These are phyloP conservation scores for Phaeotremella skinneri DNA, from an alignment of 768 basidiomycete genomes.

Conservation along the genomic window DNA sequence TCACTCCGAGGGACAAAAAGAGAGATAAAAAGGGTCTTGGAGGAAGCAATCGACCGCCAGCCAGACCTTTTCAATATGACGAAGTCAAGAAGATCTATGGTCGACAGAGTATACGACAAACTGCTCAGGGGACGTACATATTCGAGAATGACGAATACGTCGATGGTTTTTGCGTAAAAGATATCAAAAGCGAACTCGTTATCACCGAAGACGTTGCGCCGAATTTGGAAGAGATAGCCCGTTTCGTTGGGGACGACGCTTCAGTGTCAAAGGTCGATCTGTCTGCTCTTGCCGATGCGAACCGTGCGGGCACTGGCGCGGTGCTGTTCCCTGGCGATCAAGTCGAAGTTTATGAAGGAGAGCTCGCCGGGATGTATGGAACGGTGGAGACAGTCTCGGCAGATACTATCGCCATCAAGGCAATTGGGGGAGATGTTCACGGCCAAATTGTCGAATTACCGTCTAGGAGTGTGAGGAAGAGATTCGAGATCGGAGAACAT, in stretches of 20 bases:
- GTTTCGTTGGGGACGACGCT: constrained; percentile 70
- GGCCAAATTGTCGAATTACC: constrained; percentile 47
- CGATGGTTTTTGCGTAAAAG: constrained; percentile 94
- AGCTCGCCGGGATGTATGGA: constrained; percentile 89
- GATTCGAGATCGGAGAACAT: constrained; percentile 95
- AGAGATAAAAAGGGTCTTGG: constrained; percentile 58
- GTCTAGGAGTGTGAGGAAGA: constrained; percentile 83
- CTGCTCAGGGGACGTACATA: constrained; percentile 60
- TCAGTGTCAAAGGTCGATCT: constrained; percentile 72
- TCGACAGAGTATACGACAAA: constrained; percentile 68
- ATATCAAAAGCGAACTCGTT: constrained; percentile 62
- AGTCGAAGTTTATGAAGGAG: constrained; percentile 95
- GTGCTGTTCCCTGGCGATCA: constrained; percentile 97
- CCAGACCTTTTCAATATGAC: constrained; percentile 89
- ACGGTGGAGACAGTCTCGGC: constrained; percentile 82
- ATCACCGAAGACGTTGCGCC: constrained; percentile 83
- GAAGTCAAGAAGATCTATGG: constrained; percentile 75
- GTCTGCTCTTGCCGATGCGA: constrained; percentile 86
- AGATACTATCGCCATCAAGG: constrained; percentile 81
- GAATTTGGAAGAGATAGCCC: constrained; percentile 92
- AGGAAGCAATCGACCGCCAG: constrained; percentile 66
- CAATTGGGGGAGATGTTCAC: constrained; percentile 64
- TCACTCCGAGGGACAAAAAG: constrained; percentile 86
- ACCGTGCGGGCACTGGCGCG: constrained; percentile 82
- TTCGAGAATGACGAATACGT: constrained; percentile 92